Conservation (phyloP, 73 alveolate genomes). For the Tetrahymena malaccensis region DNA sequence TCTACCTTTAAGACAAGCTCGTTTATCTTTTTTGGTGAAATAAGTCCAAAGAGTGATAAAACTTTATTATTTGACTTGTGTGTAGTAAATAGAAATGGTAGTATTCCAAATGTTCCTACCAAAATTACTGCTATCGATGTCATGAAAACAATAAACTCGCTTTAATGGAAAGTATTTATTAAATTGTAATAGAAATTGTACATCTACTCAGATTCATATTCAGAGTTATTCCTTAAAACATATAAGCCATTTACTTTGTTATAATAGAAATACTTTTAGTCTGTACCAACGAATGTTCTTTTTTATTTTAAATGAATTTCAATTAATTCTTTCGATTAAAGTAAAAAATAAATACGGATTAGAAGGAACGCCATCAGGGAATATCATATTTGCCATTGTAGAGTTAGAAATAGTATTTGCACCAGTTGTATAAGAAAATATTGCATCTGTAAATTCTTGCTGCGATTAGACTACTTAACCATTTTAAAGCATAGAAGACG, state of each 20-base stretch:
- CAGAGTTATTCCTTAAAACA: neutral
- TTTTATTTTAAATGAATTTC: neutral
- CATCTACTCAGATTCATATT: neutral
- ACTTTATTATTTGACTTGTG: neutral
- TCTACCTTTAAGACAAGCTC: neutral
- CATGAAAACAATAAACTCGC: neutral
- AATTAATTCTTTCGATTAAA: neutral
- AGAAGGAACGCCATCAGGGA: neutral
- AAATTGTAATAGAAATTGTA: neutral
- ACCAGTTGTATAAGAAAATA: neutral
- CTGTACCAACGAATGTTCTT: neutral
- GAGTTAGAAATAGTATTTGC: neutral
- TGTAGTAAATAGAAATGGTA: neutral
- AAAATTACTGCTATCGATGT: neutral
- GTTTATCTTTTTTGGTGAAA: neutral
- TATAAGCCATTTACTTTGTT: neutral
- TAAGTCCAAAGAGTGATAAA: neutral
- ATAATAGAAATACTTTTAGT: neutral
- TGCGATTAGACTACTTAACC: neutral
- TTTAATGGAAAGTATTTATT: neutral
- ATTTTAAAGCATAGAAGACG: neutral
- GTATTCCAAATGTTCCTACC: neutral
- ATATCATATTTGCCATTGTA: neutral
- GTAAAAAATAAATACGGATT: neutral
- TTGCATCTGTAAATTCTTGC: neutral